These are phyloP conservation scores for Bruguiera gymnorhiza DNA, from an alignment of 345 rosid species.

Conservation along the genomic window DNA sequence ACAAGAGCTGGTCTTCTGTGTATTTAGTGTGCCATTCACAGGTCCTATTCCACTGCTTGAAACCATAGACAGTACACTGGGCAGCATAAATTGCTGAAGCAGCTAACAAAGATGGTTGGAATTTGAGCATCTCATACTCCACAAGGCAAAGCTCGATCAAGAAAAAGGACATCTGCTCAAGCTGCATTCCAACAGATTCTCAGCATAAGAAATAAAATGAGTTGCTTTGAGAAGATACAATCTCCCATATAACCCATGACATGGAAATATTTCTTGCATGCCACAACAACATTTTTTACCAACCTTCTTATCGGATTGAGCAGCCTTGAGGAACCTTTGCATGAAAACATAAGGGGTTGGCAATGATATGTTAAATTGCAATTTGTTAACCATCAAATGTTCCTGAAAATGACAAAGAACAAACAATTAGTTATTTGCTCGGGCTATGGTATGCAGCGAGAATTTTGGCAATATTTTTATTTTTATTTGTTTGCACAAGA, in stretches of 20 bases:
- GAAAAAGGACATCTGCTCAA: slow-evolving; percentile 70
- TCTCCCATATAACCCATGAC: too few species aligned
- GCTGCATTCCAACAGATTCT: slow-evolving; percentile 33
- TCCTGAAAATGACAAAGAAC: slow-evolving; percentile 45
- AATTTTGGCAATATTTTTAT: too few species aligned
- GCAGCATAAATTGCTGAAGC: slow-evolving; percentile 83
- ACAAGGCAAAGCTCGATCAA: slow-evolving; percentile 82
- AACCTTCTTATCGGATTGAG: slow-evolving; percentile 79
- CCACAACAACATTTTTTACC: not conserved
- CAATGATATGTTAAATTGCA: slow-evolving; percentile 81
- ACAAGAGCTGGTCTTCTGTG: slow-evolving; percentile 75
- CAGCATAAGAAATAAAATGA: not conserved
- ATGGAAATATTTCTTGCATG: too few species aligned
- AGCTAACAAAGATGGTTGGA: slow-evolving; percentile 74
- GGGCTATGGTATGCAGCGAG: too few species aligned
- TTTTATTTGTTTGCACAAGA: not conserved
- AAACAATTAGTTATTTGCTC: not conserved
- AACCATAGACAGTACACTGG: slow-evolving; percentile 60
- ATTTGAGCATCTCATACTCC: slow-evolving; percentile 83
- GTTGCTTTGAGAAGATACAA: too few species aligned
- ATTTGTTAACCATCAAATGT: slow-evolving; percentile 57
- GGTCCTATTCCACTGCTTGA: slow-evolving; percentile 73
- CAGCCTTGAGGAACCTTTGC: slow-evolving; percentile 80
- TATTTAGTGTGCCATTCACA: slow-evolving; percentile 64
- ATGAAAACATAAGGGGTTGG: slow-evolving; percentile 87